A percentile compares a stretch with the other conserved stretches of the same genome.
These are phyloP conservation scores for Luzula sylvatica DNA, from an alignment of 176 grass and related monocot genomes.

Conservation along the genomic window DNA sequence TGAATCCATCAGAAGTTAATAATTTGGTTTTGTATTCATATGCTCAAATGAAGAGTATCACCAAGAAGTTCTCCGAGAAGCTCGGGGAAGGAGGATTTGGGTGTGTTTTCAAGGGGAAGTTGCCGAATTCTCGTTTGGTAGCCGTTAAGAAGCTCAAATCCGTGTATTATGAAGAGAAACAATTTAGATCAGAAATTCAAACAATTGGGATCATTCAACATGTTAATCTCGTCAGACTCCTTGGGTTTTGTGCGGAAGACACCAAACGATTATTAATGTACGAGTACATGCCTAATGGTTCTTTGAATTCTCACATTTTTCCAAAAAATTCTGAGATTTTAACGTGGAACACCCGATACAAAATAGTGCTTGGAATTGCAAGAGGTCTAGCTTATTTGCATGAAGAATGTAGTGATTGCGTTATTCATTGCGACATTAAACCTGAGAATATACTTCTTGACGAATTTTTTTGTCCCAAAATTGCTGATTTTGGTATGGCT, in stretches of 20 bases:
- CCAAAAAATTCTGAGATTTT: not conserved
- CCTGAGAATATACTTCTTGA: conserved; percentile 33
- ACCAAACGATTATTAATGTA: conserved; percentile 13
- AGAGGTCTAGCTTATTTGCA: conserved; percentile 24
- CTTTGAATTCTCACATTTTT: conserved; percentile 17
- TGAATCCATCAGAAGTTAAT: conserved; percentile 1
- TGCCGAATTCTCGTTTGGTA: not conserved
- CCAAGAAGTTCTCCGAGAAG: conserved; percentile 19
- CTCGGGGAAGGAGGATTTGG: conserved; percentile 25
- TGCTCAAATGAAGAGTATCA: not conserved
- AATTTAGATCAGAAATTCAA: conserved; percentile 25
- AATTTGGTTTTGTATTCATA: not conserved
- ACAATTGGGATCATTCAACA: conserved; percentile 21
- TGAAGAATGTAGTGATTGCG: conserved; percentile 25
- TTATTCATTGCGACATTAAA: conserved; percentile 33
- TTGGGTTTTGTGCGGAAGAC: conserved; percentile 24
- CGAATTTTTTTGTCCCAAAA: conserved; percentile 9
- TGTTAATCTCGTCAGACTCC: conserved; percentile 21
- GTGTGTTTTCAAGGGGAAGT: conserved; percentile 14
- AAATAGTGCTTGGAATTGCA: conserved; percentile 3
- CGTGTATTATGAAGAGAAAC: conserved; percentile 18
- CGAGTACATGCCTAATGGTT: conserved; percentile 24
- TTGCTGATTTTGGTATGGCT: conserved; percentile 26
- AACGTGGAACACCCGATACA: conserved; percentile 4
- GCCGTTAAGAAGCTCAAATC: conserved; percentile 25